Percentiles rank a stretch among this genome's conserved stretches.
phyloP scores from a whole-genome alignment of 768 basidiomycete genomes.

The Mrakia frigida region DNA sequence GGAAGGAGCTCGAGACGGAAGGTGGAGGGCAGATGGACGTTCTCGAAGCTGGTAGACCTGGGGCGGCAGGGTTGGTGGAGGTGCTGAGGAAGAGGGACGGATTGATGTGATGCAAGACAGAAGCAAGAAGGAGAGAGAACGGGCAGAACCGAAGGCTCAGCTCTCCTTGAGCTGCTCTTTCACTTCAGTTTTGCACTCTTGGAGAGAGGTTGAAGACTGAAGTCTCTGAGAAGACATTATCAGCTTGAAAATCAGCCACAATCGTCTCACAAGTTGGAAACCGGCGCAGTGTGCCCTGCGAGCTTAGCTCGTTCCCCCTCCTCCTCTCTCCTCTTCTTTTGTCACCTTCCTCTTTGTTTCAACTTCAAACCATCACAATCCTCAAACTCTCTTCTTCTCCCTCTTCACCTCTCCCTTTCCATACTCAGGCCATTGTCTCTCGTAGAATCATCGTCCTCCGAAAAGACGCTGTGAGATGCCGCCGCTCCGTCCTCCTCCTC shows the following conservation, averaged over 20 bases:
- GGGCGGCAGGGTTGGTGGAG: slow-evolving; percentile 9
- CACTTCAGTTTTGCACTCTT: no score
- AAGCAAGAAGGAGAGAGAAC: background rate
- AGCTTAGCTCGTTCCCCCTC: no score
- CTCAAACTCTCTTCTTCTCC: background rate
- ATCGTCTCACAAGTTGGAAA: no score
- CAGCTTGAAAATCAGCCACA: no score
- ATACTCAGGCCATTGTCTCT: background rate
- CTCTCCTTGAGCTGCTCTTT: no score
- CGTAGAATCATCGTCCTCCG: no score
- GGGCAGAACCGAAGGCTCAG: background rate
- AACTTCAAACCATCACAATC: no score
- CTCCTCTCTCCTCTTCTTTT: no score
- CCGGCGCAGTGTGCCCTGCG: no score
- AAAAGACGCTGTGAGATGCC: background rate
- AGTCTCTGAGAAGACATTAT: no score
- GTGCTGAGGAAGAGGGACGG: slow-evolving; percentile 18
- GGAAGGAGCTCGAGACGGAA: background rate
- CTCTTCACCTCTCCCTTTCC: background rate
- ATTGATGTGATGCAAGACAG: background rate
- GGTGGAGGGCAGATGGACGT: background rate
- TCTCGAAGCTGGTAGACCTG: slow-evolving; percentile 2
- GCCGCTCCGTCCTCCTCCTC: background rate
- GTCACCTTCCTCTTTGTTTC: background rate
- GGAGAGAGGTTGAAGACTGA: no score